phyloP scores from a whole-genome alignment of 306 rosid species.

The Lagenaria siceraria region DNA sequence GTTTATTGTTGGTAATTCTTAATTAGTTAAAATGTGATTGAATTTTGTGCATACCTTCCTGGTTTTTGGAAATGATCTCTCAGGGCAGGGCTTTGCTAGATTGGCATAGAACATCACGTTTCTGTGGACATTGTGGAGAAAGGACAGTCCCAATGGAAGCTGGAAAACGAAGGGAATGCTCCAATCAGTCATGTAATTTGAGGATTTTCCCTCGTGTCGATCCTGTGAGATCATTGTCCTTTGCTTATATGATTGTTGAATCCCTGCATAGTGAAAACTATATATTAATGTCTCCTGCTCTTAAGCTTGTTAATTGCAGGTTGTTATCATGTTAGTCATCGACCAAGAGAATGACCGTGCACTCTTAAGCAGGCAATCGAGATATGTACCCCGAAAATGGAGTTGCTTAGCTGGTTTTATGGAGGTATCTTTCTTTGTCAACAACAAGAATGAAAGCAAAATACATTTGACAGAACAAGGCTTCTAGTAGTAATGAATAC shows the following conservation, averaged over 20 bases:
- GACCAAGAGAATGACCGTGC: slow-evolving; percentile 67
- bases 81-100: slow-evolving; percentile 89
- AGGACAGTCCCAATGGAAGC: slow-evolving; percentile 64
- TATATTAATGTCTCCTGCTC: slow-evolving; percentile 2
- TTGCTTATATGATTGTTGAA: neutral
- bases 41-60: neutral
- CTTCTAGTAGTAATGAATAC: neutral
- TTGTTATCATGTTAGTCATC: slow-evolving; percentile 84
- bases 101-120: slow-evolving; percentile 58
- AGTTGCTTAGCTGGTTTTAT: slow-evolving; percentile 83
- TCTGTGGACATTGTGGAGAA: slow-evolving; percentile 82
- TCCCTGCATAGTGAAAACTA: neutral
- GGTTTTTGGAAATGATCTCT: slow-evolving; percentile 12
- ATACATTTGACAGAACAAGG: neutral
- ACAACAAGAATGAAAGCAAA: neutral
- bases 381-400: slow-evolving; percentile 56
- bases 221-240: slow-evolving; percentile 39
- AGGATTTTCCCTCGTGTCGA: slow-evolving; percentile 86
- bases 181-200: slow-evolving; percentile 54
- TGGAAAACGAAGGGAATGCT: slow-evolving; percentile 76
- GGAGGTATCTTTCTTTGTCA: slow-evolving; percentile 41
- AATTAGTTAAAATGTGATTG: neutral
- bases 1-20: neutral
- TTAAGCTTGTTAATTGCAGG: slow-evolving; percentile 28
- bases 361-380: slow-evolving; percentile 51